Base-by-base conservation (phyloP, 352 stramenopile genomes). In the Pythium brassicae region DNA sequence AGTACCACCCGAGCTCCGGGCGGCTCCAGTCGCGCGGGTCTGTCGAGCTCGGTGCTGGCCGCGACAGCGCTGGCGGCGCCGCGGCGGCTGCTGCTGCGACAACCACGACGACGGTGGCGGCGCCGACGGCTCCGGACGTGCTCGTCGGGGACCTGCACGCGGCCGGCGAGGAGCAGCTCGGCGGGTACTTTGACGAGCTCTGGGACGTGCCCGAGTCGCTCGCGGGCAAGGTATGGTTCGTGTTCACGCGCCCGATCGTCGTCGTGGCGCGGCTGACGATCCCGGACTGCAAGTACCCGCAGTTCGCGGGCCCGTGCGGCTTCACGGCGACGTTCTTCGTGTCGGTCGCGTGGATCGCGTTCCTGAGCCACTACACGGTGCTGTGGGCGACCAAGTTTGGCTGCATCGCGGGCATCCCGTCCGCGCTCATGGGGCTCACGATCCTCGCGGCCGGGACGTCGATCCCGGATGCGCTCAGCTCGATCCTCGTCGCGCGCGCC, bases 391-490 rank as follows among this genome's bases (percentile, higher is more conserved):
- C 76, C 35, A 81, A 74, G 48, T 76, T 89, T 29, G 78, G 78
- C 29, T 87, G 79, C 46, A 78, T 89, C 44, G 71, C 82, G 26
- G 72, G 76, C 8, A 87, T 87, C 44, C 78, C 84, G 50, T 86
- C 83, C 20, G 59, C 79, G 8, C 62, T 92, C 42, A 91, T 91
- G 68, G 85, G 85, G 11, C 68, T 92, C 23, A 95, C 85, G 42
- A 82, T 94, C 50, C 75, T 95, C 35, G 85, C 85, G 0, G 76
- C 80, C 0, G 85, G 85, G 14, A 88, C 84, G 32, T 89, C 86
- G 3, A 83, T 64, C 50, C 85, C 85, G 5, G 85, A 95, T 52
- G 74, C 84, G 2, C 65, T 95, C 51, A 89, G 77, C 59, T 92
- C 78, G 19, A 78, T 95, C 22, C 69, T 89, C 19, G 79, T 95